A percentile compares a stretch with the other conserved stretches of the same genome.
phyloP scores from a whole-genome alignment of 768 basidiomycete species.

The Kwoniella mangroviensis region DNA sequence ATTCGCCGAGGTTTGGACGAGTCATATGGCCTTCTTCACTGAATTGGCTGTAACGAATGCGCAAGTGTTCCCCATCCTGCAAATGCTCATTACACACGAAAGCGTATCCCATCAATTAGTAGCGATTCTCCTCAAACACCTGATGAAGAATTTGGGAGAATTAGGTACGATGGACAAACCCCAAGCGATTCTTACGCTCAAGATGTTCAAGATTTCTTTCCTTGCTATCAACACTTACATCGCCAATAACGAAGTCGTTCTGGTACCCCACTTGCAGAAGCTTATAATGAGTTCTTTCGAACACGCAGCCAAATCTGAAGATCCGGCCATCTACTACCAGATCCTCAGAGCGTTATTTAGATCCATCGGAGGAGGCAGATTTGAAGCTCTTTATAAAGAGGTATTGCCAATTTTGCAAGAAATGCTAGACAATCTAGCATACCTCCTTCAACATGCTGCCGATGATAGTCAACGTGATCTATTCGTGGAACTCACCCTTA shows the following conservation, averaged over 20 bases:
- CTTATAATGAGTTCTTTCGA: slow-evolving; percentile 96
- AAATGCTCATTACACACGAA: slow-evolving; percentile 79
- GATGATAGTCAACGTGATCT: slow-evolving; percentile 73
- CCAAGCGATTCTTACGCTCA: slow-evolving; percentile 79
- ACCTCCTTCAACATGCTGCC: slow-evolving; percentile 84
- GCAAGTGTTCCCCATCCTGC: slow-evolving; percentile 79
- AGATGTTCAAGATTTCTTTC: slow-evolving; percentile 95
- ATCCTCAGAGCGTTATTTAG: slow-evolving; percentile 87
- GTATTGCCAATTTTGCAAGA: slow-evolving; percentile 94
- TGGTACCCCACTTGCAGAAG: slow-evolving; percentile 90
- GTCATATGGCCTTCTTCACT: slow-evolving; percentile 89
- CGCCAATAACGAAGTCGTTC: slow-evolving; percentile 78
- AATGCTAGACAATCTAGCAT: slow-evolving; percentile 92
- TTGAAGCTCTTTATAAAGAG: slow-evolving; percentile 93
- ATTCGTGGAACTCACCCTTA: slow-evolving; percentile 95
- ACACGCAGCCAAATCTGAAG: slow-evolving; percentile 84
- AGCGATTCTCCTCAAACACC: slow-evolving; percentile 83
- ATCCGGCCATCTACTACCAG: slow-evolving; percentile 90
- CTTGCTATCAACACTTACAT: slow-evolving; percentile 78
- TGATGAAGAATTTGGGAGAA: slow-evolving; percentile 77
- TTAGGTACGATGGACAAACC: slow-evolving; percentile 78
- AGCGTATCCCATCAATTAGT: slow-evolving; percentile 76
- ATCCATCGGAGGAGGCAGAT: slow-evolving; percentile 76
- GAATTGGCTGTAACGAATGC: slow-evolving; percentile 75
- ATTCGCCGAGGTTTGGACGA: slow-evolving; percentile 95